These are phyloP conservation scores for Astrocystis sublimbata DNA, from an alignment of 495 filamentous ascomycete genomes.

Conservation along the genomic window DNA sequence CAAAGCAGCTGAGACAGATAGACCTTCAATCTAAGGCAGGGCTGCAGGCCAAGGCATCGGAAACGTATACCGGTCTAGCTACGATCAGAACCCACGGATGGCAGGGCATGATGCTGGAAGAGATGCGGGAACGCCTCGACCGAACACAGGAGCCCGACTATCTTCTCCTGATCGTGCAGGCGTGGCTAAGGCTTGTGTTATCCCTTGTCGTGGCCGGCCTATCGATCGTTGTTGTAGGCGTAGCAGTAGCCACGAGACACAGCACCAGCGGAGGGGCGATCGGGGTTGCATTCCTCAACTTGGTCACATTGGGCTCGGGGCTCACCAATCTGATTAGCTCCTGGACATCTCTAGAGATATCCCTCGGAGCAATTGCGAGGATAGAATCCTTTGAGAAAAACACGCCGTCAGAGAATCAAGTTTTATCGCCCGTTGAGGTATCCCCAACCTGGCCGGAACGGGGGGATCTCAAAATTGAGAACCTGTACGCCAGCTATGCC, in stretches of 20 bases:
- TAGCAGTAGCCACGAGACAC: conserved; percentile 22
- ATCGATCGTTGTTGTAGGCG: conserved; percentile 32
- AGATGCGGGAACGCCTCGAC: conserved; percentile 25
- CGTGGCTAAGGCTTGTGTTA: conserved; percentile 43
- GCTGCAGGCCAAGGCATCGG: conserved; percentile 41
- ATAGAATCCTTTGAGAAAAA: conserved; percentile 41
- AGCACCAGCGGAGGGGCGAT: conserved; percentile 23
- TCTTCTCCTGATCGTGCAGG: conserved; percentile 42
- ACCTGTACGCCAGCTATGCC: conserved; percentile 31
- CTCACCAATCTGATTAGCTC: conserved; percentile 39
- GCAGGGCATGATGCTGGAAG: conserved; percentile 23
- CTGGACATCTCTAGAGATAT: conserved; percentile 54
- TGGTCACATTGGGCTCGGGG: conserved; percentile 27
- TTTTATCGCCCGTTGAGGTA: conserved; percentile 22
- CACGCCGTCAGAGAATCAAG: conserved; percentile 34
- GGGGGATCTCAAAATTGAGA: conserved; percentile 32
- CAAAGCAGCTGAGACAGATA: conserved; percentile 51
- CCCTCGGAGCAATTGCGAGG: conserved; percentile 52
- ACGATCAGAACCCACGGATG: conserved; percentile 42
- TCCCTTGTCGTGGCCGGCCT: conserved; percentile 37
- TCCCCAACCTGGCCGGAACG: conserved; percentile 37
- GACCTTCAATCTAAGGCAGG: conserved; percentile 54
- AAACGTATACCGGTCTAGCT: conserved; percentile 37
- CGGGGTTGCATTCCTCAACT: conserved; percentile 33
- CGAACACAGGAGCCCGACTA: conserved; percentile 43